Evolutionary conservation across 805 yeast genomes (phyloP), one percentile per base, ranked within the genome.

Genomic region (Middelhovenomyces tepae): DNA sequence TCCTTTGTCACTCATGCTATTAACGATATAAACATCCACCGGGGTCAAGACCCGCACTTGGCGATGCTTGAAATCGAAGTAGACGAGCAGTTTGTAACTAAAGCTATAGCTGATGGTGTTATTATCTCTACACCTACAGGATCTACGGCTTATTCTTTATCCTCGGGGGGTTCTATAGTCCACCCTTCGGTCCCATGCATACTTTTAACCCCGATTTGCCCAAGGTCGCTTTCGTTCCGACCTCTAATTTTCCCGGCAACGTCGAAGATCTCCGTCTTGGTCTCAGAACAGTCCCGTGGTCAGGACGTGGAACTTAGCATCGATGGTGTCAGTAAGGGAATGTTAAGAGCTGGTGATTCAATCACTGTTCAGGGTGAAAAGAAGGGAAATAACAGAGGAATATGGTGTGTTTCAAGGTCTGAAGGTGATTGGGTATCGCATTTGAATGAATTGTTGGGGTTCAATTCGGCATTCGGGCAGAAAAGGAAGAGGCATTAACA

Each of bases 371-470:
- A 47, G 29, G 32, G 51, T 4, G 48, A 46, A 27, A 9, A 13
- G 6, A 38, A 40, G 27, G 55, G 42, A 28, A 44, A 39, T 10
- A 41, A 44, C 16, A 29, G 50, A 42, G 94, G 95, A 1, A 75
- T 87, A 10, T 86, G 91, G 77, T 87, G 96, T 57, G 78, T 89
- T 3, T 83, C 94, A 1, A 69, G 75, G 39, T 68, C 78, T 5
- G 84, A 78, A 41, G 78, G 80, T 43, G 96, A 89, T 51, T 89
- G 97, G 97, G 86, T 87, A 2, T 71, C 71, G 37, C 94, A 94
- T 21, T 75, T 89, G 35, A 89, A 87, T 49, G 87, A 83, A 46
- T 65, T 87, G 38, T 58, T 87, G 27, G 95, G 96, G 2, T 87
- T 87, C 66, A 87, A 87, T 53, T 75, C 86, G 8, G 71, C 85